Base-by-base conservation (phyloP, 1,139 yeast genomes). In the Candida smagusa region DNA sequence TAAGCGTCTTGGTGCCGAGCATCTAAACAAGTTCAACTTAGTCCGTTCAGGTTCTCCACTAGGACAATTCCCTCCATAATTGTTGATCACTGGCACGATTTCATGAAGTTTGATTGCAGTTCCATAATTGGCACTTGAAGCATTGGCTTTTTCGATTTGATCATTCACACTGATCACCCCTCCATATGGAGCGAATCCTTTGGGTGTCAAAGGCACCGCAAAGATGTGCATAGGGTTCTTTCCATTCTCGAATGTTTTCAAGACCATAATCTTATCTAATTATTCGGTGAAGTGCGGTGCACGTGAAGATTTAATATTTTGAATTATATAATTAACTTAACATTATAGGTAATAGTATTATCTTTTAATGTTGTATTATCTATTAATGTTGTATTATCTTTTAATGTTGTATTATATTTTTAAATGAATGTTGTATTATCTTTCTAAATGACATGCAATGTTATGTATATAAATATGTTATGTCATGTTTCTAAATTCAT, bases 1-100 rank as follows among this genome's bases (percentile, higher is more conserved):
- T 40, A 84, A 64, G 47, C 81, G 84, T 30, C 57, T 63, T 2
- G 95, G 94, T 3, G 90, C 87, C 6, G 81, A 74, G 49, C 96
- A 86, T 40, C 96, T 65, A 59, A 89, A 90, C 30, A 90, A 72
- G 57, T 89, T 87, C 84, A 89, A 81, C 49, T 85, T 83, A 3
- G 95, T 81, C 0, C 77, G 68, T 0, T 79, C 72, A 19, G 54
- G 37, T 30, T 53, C 56, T 2, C 73, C 69, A 42, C 81, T 74
- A 1, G 79, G 70, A 9, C 80, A 70, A 11, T 28, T 22, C 1
- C 61, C 40, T 1, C 44, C 45, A 48, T 71, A 84, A 34, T 68
- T 65, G 58, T 84, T 83, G 8, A 63, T 61, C 2, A 85, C 67
- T 1, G 88, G 83, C 3, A 92, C 80, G 7, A 88, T 94, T 45